Evolutionary conservation across 495 filamentous ascomycete genomes (phyloP).

Genomic region (Xylaria longipes): DNA sequence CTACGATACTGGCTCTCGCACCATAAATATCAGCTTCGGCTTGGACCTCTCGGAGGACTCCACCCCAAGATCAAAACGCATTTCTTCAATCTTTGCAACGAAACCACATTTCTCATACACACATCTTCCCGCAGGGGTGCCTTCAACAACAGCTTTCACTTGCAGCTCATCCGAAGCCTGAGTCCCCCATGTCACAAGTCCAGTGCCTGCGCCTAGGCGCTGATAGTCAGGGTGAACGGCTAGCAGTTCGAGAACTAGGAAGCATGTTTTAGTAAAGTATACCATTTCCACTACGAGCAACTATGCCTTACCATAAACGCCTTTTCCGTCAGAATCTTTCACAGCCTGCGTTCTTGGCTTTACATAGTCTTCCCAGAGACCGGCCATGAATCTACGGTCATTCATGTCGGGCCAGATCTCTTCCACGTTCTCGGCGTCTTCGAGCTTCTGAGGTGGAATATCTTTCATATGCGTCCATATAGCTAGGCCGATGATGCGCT

Average conservation of each 20-base stretch:
- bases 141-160: slow-evolving; percentile 35
- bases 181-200: slow-evolving; percentile 59
- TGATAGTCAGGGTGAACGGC: slow-evolving; percentile 57
- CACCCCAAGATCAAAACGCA: slow-evolving; percentile 31
- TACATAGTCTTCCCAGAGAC: slow-evolving; percentile 35
- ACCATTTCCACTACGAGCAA: no score
- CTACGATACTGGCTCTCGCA: slow-evolving; percentile 24
- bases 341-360: slow-evolving; percentile 28
- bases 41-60: slow-evolving; percentile 27
- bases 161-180: slow-evolving; percentile 47
- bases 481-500: slow-evolving; percentile 32
- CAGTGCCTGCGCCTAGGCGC: slow-evolving; percentile 55
- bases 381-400: slow-evolving; percentile 35
- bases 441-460: slow-evolving; percentile 29
- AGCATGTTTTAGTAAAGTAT: neutral
- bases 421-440: slow-evolving; percentile 29
- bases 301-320: slow-evolving; percentile 30
- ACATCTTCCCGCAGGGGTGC: slow-evolving; percentile 31
- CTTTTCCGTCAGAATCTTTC: slow-evolving; percentile 22
- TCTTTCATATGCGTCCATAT: slow-evolving; percentile 38
- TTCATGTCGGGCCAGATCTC: slow-evolving; percentile 33
- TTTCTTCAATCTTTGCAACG: slow-evolving; percentile 30
- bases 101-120: slow-evolving; percentile 38
- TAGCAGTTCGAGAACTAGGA: slow-evolving; percentile 54
- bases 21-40: slow-evolving; percentile 35